A percentile compares a stretch with the other conserved stretches of the same genome.
Evolutionary conservation across 768 basidiomycete genomes (phyloP).

Genomic region (Russula dissimulans): DNA sequence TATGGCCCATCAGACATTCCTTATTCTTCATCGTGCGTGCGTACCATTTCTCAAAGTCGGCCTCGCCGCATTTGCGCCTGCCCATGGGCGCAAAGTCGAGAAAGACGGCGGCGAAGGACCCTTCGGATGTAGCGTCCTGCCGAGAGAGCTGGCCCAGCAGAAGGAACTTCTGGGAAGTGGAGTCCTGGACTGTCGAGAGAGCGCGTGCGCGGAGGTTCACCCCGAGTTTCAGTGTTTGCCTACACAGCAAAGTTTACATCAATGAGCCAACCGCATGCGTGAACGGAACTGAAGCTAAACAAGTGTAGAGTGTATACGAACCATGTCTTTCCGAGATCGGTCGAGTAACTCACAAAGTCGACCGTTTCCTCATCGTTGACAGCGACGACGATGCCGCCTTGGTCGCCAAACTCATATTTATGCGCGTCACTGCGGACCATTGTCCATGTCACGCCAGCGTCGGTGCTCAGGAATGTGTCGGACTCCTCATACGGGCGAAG

Average conservation of each 20-base stretch:
- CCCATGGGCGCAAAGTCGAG: slow-evolving; percentile 75
- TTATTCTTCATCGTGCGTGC: slow-evolving; percentile 52
- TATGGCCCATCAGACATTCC: slow-evolving; percentile 91
- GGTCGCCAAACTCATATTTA: slow-evolving; percentile 95
- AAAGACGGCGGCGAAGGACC: slow-evolving; percentile 61
- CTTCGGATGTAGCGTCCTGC: slow-evolving; percentile 42
- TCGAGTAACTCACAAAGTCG: slow-evolving; percentile 64
- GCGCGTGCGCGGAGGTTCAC: slow-evolving; percentile 61
- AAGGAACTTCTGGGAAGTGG: slow-evolving; percentile 93
- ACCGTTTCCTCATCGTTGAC: slow-evolving; percentile 80
- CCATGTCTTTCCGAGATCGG: slow-evolving; percentile 80
- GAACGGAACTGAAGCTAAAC: neutral
- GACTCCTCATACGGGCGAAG: slow-evolving; percentile 72
- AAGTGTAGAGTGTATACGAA: slow-evolving; percentile 29
- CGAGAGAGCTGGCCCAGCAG: slow-evolving; percentile 71
- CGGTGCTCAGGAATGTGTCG: slow-evolving; percentile 88
- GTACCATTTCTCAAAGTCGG: slow-evolving; percentile 86
- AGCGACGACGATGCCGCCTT: slow-evolving; percentile 68
- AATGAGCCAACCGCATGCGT: neutral
- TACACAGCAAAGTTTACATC: slow-evolving; percentile 24
- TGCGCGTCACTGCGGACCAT: slow-evolving; percentile 70
- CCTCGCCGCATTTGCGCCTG: slow-evolving; percentile 53
- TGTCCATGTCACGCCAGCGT: slow-evolving; percentile 81
- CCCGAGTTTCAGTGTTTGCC: slow-evolving; percentile 64
- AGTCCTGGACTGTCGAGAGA: slow-evolving; percentile 87